Percentiles rank a stretch among this genome's conserved stretches.
These are phyloP conservation scores for Kandelia obovata DNA, from an alignment of 345 rosid species.

Conservation along the genomic window DNA sequence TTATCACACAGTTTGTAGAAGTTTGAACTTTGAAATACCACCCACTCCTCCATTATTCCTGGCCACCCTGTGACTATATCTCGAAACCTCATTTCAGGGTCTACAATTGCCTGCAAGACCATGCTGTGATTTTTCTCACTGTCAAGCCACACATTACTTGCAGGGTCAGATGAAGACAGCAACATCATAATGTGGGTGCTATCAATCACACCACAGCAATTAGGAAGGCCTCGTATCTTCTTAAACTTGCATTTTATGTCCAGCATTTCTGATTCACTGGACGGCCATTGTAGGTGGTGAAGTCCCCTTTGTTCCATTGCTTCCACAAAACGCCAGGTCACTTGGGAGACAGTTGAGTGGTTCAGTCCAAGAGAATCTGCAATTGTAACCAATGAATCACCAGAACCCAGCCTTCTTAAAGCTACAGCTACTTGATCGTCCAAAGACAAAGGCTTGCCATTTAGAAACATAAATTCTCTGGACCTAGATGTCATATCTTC, in stretches of 20 bases:
- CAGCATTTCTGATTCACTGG: slow-evolving; percentile 32
- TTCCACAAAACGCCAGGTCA: slow-evolving; percentile 66
- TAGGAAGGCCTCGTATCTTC: slow-evolving; percentile 52
- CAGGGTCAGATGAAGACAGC: slow-evolving; percentile 46
- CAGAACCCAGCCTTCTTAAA: slow-evolving; percentile 54
- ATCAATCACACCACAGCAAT: slow-evolving; percentile 60
- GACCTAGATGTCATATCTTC: slow-evolving; percentile 43
- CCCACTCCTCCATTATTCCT: slow-evolving; percentile 45
- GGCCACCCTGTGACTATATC: slow-evolving; percentile 77
- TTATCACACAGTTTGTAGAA: slow-evolving; percentile 45
- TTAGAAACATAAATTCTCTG: slow-evolving; percentile 36
- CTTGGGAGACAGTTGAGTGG: slow-evolving; percentile 60
- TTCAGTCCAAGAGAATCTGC: slow-evolving; percentile 55
- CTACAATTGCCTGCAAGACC: slow-evolving; percentile 59
- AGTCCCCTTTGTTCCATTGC: slow-evolving; percentile 59
- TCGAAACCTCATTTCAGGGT: slow-evolving; percentile 53
- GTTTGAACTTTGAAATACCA: slow-evolving; percentile 43
- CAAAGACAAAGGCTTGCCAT: slow-evolving; percentile 44
- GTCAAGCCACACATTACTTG: slow-evolving; percentile 49
- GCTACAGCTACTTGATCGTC: slow-evolving; percentile 60
- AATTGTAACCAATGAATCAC: slow-evolving; percentile 43
- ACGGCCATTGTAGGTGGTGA: slow-evolving; percentile 57
- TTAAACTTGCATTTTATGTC: slow-evolving; percentile 52
- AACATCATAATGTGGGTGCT: slow-evolving; percentile 54
- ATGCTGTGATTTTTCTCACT: slow-evolving; percentile 55